Evolutionary conservation across 164 flowering plant species (phyloP).

Genomic region (Dillenia suffruticosa): DNA sequence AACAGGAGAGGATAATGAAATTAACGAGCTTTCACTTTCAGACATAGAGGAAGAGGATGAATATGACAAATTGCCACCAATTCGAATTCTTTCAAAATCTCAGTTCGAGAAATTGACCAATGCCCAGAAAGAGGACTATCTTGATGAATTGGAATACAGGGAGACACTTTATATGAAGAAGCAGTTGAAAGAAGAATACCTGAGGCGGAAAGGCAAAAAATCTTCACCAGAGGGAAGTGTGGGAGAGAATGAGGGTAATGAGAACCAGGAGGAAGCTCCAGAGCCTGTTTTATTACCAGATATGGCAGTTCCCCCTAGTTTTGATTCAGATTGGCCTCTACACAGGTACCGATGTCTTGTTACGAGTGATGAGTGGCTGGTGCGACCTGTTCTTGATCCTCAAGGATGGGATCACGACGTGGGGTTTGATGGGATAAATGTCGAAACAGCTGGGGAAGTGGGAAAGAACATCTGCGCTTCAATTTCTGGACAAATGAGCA

Average conservation of each 20-base stretch:
- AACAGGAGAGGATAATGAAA: conserved; percentile 31
- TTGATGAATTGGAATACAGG: conserved; percentile 85
- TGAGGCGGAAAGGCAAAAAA: conserved; percentile 29
- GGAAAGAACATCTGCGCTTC: conserved; percentile 43
- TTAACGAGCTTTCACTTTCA: conserved; percentile 33
- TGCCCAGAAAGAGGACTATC: conserved; percentile 74
- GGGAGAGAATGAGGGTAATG: conserved; percentile 28
- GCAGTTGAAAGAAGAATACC: conserved; percentile 61
- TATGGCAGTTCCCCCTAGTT: conserved; percentile 75
- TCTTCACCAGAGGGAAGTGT: conserved; percentile 20
- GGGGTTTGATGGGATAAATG: conserved; percentile 88
- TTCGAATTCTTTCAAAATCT: conserved; percentile 65
- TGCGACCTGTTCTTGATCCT: conserved; percentile 84
- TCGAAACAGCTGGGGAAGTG: conserved; percentile 55
- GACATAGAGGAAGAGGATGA: conserved; percentile 70
- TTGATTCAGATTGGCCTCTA: conserved; percentile 62
- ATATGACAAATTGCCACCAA: conserved; percentile 84
- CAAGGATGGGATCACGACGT: conserved; percentile 98
- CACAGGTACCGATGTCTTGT: conserved; percentile 80
- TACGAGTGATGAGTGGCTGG: conserved; percentile 62
- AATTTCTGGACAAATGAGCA: conserved; percentile 75
- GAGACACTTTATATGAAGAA: conserved; percentile 89
- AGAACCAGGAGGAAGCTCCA: conserved; percentile 32
- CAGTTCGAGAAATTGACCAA: conserved; percentile 58
- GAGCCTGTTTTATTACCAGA: conserved; percentile 72